Percentiles rank a stretch among this genome's conserved stretches.
Conservation (phyloP, 116 monocot species). For the Trichopus zeylanicus region DNA sequence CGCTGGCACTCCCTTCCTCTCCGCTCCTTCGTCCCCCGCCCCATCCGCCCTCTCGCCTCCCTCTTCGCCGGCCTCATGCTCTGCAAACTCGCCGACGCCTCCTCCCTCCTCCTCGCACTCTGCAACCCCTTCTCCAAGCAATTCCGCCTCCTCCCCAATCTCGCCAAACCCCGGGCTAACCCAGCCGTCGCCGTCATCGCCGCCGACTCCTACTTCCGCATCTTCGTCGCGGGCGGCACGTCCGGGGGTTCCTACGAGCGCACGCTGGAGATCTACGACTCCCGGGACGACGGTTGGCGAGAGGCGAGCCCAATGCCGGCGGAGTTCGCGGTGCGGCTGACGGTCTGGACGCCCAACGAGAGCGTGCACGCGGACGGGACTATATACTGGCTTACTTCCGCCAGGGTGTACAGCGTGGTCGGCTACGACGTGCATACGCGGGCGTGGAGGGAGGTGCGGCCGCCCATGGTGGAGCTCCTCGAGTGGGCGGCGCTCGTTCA, state of each 20-base stretch:
- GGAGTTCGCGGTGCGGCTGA: conserved; percentile 37
- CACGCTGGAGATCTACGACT: conserved; percentile 34
- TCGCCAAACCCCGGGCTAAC: conserved; percentile 20
- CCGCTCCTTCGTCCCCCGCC: conserved; percentile 15
- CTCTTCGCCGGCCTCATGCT: conserved; percentile 11
- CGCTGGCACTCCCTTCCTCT: conserved; percentile 32
- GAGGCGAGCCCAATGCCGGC: conserved; percentile 25
- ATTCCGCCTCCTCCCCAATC: conserved; percentile 13
- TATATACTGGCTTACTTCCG: conserved; percentile 46
- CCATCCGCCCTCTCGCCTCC: conserved; percentile 24
- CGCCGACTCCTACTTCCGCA: conserved; percentile 5
- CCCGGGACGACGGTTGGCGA: conserved; percentile 15
- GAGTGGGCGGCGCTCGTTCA: conserved; percentile 37
- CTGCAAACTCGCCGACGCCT: conserved; percentile 9
- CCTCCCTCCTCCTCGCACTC: conserved; percentile 18
- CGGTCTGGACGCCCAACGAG: conserved; percentile 49
- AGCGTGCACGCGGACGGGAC: conserved; percentile 29
- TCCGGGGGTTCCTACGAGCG: conserved; percentile 21
- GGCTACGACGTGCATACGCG: conserved; percentile 17
- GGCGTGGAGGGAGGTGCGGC: conserved; percentile 39
- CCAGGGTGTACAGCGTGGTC: conserved; percentile 44
- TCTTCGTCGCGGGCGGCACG: conserved; percentile 42
- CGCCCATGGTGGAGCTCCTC: conserved; percentile 34
- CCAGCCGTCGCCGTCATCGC: conserved; percentile 23
- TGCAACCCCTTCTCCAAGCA: conserved; percentile 37